phyloP scores from a whole-genome alignment of 2,329 filamentous ascomycete genomes.

The Epichloe scottii region DNA sequence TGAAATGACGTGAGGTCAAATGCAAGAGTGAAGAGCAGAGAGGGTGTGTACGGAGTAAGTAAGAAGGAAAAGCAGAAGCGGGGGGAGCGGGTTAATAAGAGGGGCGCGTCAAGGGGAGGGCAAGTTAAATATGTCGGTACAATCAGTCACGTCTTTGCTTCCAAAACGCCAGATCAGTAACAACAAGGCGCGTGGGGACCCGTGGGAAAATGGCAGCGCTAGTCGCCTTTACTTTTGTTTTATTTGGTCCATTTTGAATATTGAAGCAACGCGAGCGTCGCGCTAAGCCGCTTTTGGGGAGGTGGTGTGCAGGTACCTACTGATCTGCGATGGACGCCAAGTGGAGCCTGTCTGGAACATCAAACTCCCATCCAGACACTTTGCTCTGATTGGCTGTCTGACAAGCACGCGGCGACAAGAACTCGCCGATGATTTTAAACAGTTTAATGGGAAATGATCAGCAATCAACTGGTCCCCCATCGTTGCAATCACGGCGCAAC shows the following conservation, averaged over 20 bases:
- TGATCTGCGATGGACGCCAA: too few species aligned
- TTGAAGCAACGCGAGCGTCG: background rate
- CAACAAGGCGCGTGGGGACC: background rate
- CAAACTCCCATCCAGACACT: too few species aligned
- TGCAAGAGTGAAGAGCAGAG: conserved; percentile 8
- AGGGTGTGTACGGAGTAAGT: background rate
- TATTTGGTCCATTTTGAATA: background rate
- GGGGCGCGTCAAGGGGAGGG: conserved; percentile 16
- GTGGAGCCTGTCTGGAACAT: too few species aligned
- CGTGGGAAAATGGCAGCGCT: background rate
- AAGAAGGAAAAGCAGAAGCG: conserved; percentile 9
- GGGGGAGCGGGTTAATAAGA: conserved; percentile 17
- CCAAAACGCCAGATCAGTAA: conserved; percentile 11
- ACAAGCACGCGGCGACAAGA: too few species aligned
- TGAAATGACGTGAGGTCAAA: conserved; percentile 8
- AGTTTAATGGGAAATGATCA: too few species aligned
- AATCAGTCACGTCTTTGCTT: conserved; percentile 19
- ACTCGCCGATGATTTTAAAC: too few species aligned
- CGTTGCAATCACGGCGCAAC: too few species aligned
- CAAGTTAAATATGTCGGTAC: conserved; percentile 25
- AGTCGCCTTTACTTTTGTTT: background rate
- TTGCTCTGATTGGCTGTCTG: too few species aligned
- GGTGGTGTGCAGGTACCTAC: background rate
- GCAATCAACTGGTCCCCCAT: too few species aligned
- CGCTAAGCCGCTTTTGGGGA: conserved; percentile 4